Percentiles rank a stretch among this genome's conserved stretches.
phyloP scores from a whole-genome alignment of 2,329 filamentous ascomycete species.

The Fusarium verrucosum region DNA sequence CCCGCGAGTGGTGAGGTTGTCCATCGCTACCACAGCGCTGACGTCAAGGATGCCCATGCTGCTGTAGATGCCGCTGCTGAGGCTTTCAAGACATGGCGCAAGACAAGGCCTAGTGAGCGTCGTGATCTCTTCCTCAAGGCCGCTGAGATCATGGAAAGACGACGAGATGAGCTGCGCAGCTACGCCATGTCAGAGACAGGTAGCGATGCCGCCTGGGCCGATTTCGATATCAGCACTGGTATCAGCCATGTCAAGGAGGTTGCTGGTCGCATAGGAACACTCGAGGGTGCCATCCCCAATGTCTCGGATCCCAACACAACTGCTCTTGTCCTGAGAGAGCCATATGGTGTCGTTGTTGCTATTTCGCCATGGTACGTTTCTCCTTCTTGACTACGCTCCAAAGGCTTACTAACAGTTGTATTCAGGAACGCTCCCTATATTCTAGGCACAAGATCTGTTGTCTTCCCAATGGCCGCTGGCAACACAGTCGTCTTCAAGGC shows the following conservation, averaged over 20 bases:
- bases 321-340: conserved; percentile 76
- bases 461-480: conserved; percentile 76
- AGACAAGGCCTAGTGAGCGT: conserved; percentile 66
- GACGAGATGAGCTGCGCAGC: conserved; percentile 66
- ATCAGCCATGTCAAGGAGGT: conserved; percentile 55
- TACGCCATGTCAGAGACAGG: conserved; percentile 67
- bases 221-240: conserved; percentile 52
- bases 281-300: conserved; percentile 52
- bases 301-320: conserved; percentile 46
- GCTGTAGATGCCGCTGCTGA: conserved; percentile 66
- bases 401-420: neutral
- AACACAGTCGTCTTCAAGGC: conserved; percentile 81
- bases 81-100: conserved; percentile 76
- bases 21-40: conserved; percentile 65
- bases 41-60: conserved; percentile 63
- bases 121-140: conserved; percentile 77
- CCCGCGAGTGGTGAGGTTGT: conserved; percentile 64
- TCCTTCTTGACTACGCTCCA: neutral
- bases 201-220: conserved; percentile 50
- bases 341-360: conserved; percentile 79
- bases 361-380: conserved; percentile 79
- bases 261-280: conserved; percentile 53
- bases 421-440: conserved; percentile 67
- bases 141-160: conserved; percentile 68
- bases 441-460: conserved; percentile 63